Conservation (phyloP, 176 grass and related monocot genomes). For the Guadua angustifolia region DNA sequence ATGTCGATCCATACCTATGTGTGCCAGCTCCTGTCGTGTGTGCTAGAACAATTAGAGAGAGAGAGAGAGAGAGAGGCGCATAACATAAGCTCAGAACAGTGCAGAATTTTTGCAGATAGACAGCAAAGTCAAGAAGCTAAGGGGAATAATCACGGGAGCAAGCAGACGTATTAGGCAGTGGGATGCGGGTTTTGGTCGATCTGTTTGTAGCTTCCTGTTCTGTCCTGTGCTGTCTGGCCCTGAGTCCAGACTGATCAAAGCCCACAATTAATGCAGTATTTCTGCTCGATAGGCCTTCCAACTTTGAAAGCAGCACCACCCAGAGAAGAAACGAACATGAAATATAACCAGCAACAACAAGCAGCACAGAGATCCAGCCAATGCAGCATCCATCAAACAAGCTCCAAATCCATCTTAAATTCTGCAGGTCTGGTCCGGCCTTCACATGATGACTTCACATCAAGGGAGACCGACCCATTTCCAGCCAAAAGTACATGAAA, state of each 20-base stretch:
- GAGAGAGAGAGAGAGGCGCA: neutral
- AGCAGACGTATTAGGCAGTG: constrained; percentile 21
- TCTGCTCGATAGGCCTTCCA: constrained; percentile 26
- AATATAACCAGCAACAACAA: constrained; percentile 42
- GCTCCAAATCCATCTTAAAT: constrained; percentile 40
- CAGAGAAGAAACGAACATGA: constrained; percentile 63
- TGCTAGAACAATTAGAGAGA: neutral
- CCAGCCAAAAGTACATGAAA: constrained; percentile 7
- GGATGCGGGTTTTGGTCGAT: constrained; percentile 44
- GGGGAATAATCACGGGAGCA: constrained; percentile 25
- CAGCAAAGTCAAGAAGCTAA: constrained; percentile 37
- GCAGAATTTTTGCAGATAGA: neutral
- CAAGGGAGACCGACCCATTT: neutral
- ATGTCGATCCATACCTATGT: neutral
- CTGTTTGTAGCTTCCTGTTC: constrained; percentile 40
- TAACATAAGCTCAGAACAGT: neutral
- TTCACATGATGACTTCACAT: constrained; percentile 37
- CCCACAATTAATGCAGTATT: constrained; percentile 34
- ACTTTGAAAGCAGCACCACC: constrained; percentile 53
- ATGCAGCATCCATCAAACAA: constrained; percentile 18
- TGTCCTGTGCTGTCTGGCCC: constrained; percentile 33
- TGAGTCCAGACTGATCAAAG: neutral
- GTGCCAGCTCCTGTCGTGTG: neutral
- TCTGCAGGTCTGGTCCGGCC: constrained; percentile 20
- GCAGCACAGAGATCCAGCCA: neutral